Evolutionary conservation across 306 rosid genomes (phyloP), one percentile per base, ranked within the genome.

Genomic region (Macrotyloma uniflorum): DNA sequence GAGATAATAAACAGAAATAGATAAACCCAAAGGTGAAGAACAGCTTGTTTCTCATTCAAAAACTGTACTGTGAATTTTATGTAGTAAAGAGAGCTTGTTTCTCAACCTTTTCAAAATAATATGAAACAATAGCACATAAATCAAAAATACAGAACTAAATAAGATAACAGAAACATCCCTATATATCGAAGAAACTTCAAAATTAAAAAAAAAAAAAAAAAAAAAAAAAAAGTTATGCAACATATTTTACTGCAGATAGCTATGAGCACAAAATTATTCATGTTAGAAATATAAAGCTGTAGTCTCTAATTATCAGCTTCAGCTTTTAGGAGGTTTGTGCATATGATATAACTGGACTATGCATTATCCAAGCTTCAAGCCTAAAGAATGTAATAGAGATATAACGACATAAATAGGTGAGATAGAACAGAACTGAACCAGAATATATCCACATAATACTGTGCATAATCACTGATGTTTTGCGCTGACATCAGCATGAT

Each of bases 11-110:
- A 19, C 22, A 33, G 22, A 35, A 35, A 35, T 22, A 33, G 20
- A 50, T 51, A 12, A 50, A 50, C 75, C 46, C 74, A 68, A 68
- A 62, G 43, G 1, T n/a, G 23, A 62, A 62, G 43, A 32, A 32
- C 12, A 33, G 8, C 3, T 45, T 14, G 11, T 33, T n/a, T 32
- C 33, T 47, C 32, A 22, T 28, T 46, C 8, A 16, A 69, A 28
- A 28, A 30, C 43, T 18, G 30, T n/a, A 35, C 49, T 64, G 16
- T 64, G 47, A 64, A 63, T n/a, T 63, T 63, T 8, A 32, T 63
- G 4, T 8, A 33, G 23, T 6, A 12, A 59, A 61, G 68, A 46
- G 10, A 26, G 55, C 40, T 45, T 43, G 38, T 22, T 67, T 15
- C 54, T 23, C 4, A 10, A 67, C 35, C 7, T 62, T 59, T 62